Evolutionary conservation across 129 eudicot species (phyloP).

Genomic region (Chrysanthemum lavandulifolium): DNA sequence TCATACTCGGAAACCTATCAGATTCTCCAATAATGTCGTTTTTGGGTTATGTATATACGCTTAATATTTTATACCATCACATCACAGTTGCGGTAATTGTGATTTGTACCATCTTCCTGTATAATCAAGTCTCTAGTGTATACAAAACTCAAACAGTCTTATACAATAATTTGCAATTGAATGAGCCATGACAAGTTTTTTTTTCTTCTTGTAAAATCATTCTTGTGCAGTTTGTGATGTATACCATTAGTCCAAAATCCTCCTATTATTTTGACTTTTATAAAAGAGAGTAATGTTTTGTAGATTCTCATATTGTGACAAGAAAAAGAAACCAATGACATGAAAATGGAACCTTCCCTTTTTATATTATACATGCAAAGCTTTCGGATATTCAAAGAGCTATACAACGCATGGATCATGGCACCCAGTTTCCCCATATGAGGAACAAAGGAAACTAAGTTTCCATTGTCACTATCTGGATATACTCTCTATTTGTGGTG

Average conservation of each 20-base stretch:
- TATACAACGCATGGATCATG: neutral
- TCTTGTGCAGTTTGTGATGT: too few species aligned
- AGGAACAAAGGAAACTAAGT: constrained; percentile 9
- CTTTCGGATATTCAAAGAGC: neutral
- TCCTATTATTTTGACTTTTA: too few species aligned
- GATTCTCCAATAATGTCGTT: neutral
- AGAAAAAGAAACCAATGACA: neutral
- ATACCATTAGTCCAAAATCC: too few species aligned
- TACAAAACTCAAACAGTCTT: neutral
- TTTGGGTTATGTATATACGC: neutral
- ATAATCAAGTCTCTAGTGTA: neutral
- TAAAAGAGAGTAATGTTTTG: too few species aligned
- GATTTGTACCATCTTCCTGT: neutral
- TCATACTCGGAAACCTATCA: constrained; percentile 6
- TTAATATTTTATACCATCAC: neutral
- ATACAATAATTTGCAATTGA: neutral
- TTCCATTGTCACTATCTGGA: constrained; percentile 2
- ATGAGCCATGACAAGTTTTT: neutral
- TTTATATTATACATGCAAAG: neutral
- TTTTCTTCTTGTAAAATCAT: too few species aligned
- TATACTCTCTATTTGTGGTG: neutral
- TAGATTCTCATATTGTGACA: too few species aligned
- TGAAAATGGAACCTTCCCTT: neutral
- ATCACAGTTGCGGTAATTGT: neutral
- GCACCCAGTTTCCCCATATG: neutral